Conservation (phyloP, 2,329 filamentous ascomycete genomes). For the Ilyonectria mors-panacis region DNA sequence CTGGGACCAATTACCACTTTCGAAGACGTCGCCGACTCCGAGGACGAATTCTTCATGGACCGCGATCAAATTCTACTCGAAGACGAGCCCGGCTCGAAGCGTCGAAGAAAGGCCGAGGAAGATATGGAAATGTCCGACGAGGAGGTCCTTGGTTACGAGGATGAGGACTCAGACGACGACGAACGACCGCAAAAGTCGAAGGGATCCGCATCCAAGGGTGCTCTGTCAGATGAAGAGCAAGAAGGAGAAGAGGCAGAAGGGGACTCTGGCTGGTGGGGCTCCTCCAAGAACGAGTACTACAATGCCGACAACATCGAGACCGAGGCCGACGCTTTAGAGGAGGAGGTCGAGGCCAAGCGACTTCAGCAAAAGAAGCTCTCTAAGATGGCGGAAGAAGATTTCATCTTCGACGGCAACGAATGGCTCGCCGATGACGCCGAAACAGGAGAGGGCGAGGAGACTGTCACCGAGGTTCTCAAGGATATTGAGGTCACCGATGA, state of each 20-base stretch:
- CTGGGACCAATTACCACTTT: constrained; percentile 74
- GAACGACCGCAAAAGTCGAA: constrained; percentile 52
- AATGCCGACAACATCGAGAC: constrained; percentile 82
- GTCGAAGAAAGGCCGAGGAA: constrained; percentile 80
- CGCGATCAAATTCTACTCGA: constrained; percentile 90
- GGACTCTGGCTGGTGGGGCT: constrained; percentile 85
- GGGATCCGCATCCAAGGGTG: constrained; percentile 51
- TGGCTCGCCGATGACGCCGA: constrained; percentile 77
- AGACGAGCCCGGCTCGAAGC: constrained; percentile 84
- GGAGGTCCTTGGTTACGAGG: constrained; percentile 68
- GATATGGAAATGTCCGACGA: constrained; percentile 75
- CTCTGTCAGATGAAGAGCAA: constrained; percentile 69
- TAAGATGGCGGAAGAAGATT: constrained; percentile 92
- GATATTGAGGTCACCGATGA: constrained; percentile 85
- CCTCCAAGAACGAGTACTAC: constrained; percentile 92
- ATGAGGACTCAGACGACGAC: constrained; percentile 63
- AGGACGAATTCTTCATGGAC: constrained; percentile 93
- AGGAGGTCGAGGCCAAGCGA: constrained; percentile 90
- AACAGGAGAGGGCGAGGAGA: constrained; percentile 66
- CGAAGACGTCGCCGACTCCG: constrained; percentile 91
- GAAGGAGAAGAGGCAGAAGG: constrained; percentile 65
- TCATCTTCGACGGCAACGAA: constrained; percentile 90
- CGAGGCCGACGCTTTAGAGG: constrained; percentile 82
- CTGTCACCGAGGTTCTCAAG: constrained; percentile 89
- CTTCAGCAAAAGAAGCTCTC: constrained; percentile 92